These are phyloP conservation scores for Fusarium camptoceras DNA, from an alignment of 2,329 filamentous ascomycete genomes.

Conservation along the genomic window DNA sequence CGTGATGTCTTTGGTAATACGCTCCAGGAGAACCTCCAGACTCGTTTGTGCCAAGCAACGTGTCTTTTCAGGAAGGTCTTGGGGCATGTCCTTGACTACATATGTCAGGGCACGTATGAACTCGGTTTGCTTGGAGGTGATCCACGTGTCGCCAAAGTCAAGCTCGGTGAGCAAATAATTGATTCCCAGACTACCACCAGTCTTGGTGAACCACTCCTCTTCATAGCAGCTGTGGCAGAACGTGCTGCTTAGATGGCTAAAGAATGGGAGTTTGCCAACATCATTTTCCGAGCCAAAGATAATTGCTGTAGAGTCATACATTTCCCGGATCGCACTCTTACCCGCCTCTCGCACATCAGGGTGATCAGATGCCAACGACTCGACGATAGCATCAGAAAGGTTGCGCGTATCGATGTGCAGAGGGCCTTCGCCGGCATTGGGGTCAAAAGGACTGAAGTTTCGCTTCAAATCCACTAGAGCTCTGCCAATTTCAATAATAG, in stretches of 20 bases:
- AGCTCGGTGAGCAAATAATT: conserved; percentile 87
- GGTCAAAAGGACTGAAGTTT: conserved; percentile 81
- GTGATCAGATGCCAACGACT: conserved; percentile 89
- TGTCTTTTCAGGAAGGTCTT: conserved; percentile 91
- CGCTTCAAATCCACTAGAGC: conserved; percentile 86
- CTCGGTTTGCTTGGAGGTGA: conserved; percentile 84
- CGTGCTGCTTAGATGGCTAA: conserved; percentile 81
- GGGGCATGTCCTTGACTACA: conserved; percentile 97
- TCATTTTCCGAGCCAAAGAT: conserved; percentile 82
- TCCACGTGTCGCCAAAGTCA: conserved; percentile 85
- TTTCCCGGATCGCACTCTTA: conserved; percentile 79
- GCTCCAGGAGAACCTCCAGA: conserved; percentile 80
- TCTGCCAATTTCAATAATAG: conserved; percentile 87
- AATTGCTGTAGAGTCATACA: conserved; percentile 79
- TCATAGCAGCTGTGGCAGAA: conserved; percentile 97
- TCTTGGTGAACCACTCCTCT: conserved; percentile 99
- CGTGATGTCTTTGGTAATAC: conserved; percentile 81
- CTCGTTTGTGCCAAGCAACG: conserved; percentile 85
- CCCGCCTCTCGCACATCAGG: conserved; percentile 84
- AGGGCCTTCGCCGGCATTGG: conserved; percentile 86
- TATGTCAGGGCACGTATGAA: conserved; percentile 93
- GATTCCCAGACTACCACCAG: conserved; percentile 91
- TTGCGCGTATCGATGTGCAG: conserved; percentile 88
- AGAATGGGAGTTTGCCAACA: conserved; percentile 84
- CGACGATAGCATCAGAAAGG: conserved; percentile 88